These are phyloP conservation scores for Phaeotremella skinneri DNA, from an alignment of 768 basidiomycete species.

Conservation along the genomic window DNA sequence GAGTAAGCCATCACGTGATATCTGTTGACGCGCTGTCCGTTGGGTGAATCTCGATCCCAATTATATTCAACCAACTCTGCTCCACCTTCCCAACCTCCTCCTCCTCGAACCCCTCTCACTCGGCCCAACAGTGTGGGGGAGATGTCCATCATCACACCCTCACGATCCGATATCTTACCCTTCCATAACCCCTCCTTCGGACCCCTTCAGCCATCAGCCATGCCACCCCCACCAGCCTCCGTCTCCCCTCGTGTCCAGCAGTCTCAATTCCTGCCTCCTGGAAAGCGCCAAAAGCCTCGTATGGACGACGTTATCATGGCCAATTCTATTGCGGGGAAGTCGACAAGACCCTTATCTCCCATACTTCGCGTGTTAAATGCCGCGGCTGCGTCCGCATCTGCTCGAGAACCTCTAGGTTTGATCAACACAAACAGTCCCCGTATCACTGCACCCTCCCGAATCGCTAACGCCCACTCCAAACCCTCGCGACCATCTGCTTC, in stretches of 20 bases:
- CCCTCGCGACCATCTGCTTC: background rate
- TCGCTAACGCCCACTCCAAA: background rate
- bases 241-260: constrained; percentile 10
- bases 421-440: constrained; percentile 1
- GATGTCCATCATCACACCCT: constrained; percentile 17
- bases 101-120: background rate
- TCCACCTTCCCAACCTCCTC: no score
- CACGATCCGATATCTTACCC: constrained; percentile 11
- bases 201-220: constrained; percentile 19
- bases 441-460: background rate
- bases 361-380: no score
- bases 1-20: constrained; percentile 3
- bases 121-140: background rate
- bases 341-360: no score
- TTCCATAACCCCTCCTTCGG: constrained; percentile 11
- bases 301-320: background rate
- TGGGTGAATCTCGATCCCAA: background rate
- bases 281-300: background rate
- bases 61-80: background rate
- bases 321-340: no score
- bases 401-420: background rate
- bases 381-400: background rate
- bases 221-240: constrained; percentile 20
- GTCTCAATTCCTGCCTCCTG: background rate
- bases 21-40: background rate